Conservation (phyloP, 2,329 filamentous ascomycete genomes). For the Emmonsiellopsis sp. region DNA sequence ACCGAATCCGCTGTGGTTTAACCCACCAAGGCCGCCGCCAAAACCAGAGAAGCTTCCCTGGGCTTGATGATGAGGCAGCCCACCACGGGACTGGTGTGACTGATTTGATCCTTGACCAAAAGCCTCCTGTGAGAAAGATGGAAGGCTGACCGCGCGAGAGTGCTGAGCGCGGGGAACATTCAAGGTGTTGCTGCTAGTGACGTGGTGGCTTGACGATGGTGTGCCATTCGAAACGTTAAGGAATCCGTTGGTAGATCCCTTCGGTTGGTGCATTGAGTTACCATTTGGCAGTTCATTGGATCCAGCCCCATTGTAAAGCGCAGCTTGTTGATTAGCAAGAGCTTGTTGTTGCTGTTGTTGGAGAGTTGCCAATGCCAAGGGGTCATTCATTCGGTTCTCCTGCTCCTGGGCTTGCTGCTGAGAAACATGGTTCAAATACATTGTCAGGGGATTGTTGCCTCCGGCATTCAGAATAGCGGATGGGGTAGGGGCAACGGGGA, state of each 20-base stretch:
- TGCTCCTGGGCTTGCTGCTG: constrained; percentile 58
- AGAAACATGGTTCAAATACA: constrained; percentile 78
- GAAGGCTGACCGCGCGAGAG: constrained; percentile 81
- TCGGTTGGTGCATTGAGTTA: constrained; percentile 42
- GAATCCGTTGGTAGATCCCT: constrained; percentile 58
- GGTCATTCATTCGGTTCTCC: constrained; percentile 38
- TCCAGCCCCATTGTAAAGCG: constrained; percentile 68
- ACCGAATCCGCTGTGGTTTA: constrained; percentile 50
- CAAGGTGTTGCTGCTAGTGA: constrained; percentile 53
- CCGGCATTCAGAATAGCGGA: constrained; percentile 70
- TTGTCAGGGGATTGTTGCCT: constrained; percentile 76
- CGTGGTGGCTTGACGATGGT: constrained; percentile 67
- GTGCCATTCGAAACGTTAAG: constrained; percentile 42
- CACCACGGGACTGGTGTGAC: constrained; percentile 25
- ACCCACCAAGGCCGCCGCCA: constrained; percentile 49
- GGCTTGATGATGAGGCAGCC: constrained; percentile 31
- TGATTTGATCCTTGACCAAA: constrained; percentile 38
- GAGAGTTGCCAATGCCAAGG: constrained; percentile 32
- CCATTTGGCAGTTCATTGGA: constrained; percentile 53
- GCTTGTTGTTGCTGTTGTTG: constrained; percentile 56
- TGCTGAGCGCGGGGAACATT: constrained; percentile 50
- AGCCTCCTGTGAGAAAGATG: constrained; percentile 56
- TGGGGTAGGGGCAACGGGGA: constrained; percentile 50
- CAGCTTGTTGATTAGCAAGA: constrained; percentile 66
- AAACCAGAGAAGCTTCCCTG: constrained; percentile 50